phyloP scores from a whole-genome alignment of 345 rosid genomes.

The Zanthoxylum bungeanum region DNA sequence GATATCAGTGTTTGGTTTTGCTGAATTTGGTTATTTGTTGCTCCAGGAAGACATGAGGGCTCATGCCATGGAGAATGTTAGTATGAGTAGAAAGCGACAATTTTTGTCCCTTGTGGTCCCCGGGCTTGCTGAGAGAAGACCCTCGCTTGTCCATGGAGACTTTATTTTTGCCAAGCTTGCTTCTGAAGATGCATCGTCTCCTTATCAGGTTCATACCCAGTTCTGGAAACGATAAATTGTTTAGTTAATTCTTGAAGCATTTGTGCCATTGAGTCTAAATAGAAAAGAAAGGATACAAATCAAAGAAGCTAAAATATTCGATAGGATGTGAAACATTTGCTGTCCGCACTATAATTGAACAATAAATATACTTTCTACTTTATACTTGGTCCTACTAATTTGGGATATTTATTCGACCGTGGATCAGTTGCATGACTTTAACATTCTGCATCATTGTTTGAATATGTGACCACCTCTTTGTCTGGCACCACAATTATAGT shows the following conservation, averaged over 20 bases:
- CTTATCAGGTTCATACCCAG: constrained; percentile 50
- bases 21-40: constrained; percentile 11
- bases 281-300: not conserved
- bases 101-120: constrained; percentile 66
- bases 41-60: constrained; percentile 76
- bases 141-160: constrained; percentile 87
- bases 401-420: not conserved
- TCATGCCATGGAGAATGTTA: constrained; percentile 65
- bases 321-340: not conserved
- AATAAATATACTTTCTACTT: not conserved
- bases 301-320: not conserved
- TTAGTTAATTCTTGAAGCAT: not conserved
- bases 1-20: not conserved
- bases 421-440: not conserved
- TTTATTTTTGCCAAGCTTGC: constrained; percentile 48
- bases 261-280: not conserved
- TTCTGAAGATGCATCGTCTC: constrained; percentile 22
- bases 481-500: not conserved
- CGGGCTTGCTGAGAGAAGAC: constrained; percentile 93
- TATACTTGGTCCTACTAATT: not conserved
- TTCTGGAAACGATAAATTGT: not conserved
- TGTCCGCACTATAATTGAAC: not conserved
- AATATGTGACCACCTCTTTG: not conserved
- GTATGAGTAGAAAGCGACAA: constrained; percentile 53
- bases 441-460: not conserved